phyloP scores from a whole-genome alignment of 1,139 yeast genomes.

The Debaryomyces fabryi region DNA sequence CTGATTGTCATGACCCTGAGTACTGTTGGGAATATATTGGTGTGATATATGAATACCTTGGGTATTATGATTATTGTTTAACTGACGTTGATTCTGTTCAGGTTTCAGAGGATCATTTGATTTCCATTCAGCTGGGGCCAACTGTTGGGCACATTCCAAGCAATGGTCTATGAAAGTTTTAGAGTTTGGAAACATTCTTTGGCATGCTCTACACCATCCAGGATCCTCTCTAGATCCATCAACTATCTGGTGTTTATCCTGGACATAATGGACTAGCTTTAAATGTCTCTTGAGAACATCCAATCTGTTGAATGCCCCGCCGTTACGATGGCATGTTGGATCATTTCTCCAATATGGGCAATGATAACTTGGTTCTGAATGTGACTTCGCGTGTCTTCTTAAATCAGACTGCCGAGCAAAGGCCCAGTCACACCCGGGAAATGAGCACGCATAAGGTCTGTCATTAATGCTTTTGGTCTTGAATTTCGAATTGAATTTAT shows the following conservation, averaged over 20 bases:
- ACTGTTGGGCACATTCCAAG: conserved; percentile 55
- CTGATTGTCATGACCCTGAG: background rate
- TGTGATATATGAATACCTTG: conserved; percentile 4
- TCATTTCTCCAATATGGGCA: conserved; percentile 74
- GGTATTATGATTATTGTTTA: background rate
- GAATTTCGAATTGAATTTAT: conserved; percentile 9
- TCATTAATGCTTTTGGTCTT: conserved; percentile 19
- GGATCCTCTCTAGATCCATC: conserved; percentile 42
- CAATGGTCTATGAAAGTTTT: conserved; percentile 69
- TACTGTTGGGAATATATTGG: background rate
- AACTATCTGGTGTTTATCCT: conserved; percentile 38
- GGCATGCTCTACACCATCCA: conserved; percentile 70
- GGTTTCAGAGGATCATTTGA: conserved; percentile 7
- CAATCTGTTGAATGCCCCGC: conserved; percentile 69
- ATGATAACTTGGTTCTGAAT: conserved; percentile 62
- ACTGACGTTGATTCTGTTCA: background rate
- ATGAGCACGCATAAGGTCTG: conserved; percentile 55
- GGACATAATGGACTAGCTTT: conserved; percentile 64
- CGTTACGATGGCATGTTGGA: conserved; percentile 71
- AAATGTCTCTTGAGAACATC: conserved; percentile 74
- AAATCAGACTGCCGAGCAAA: conserved; percentile 69
- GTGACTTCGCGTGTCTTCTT: conserved; percentile 66
- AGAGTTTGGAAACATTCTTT: conserved; percentile 56
- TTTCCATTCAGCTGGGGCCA: conserved; percentile 34
- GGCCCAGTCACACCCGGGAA: conserved; percentile 64